Percentiles rank a stretch among this genome's conserved stretches.
Conservation (phyloP, 2,329 filamentous ascomycete genomes). For the Fusarium pseudoanthophilum region DNA sequence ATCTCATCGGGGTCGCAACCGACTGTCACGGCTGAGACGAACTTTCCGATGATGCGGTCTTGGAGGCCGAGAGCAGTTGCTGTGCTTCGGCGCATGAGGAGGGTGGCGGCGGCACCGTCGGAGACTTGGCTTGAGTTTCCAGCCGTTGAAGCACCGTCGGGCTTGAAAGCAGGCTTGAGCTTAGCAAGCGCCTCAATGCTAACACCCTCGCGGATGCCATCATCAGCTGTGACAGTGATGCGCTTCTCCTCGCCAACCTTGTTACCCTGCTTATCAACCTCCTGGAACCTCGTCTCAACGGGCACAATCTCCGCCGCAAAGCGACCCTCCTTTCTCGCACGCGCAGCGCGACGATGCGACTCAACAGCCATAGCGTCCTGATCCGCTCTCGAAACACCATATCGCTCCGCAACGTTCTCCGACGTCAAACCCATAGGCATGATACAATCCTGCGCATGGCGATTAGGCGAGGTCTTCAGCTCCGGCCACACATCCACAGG, state of each 20-base stretch:
- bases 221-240: constrained; percentile 79
- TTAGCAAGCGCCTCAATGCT: constrained; percentile 76
- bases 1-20: constrained; percentile 92
- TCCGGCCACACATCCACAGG: constrained; percentile 83
- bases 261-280: constrained; percentile 69
- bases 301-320: constrained; percentile 86
- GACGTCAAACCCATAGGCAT: constrained; percentile 94
- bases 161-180: constrained; percentile 87
- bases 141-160: constrained; percentile 81
- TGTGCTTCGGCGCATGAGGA: constrained; percentile 87
- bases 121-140: constrained; percentile 89
- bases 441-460: constrained; percentile 84
- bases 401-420: constrained; percentile 86
- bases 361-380: constrained; percentile 85
- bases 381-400: constrained; percentile 76
- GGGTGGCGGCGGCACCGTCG: constrained; percentile 84
- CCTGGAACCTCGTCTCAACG: constrained; percentile 76
- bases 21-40: constrained; percentile 78
- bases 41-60: constrained; percentile 80
- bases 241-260: constrained; percentile 65
- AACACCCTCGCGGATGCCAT: constrained; percentile 79
- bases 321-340: constrained; percentile 73
- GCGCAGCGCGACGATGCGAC: constrained; percentile 77
- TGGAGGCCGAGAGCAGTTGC: constrained; percentile 78
- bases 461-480: constrained; percentile 69